phyloP scores from a whole-genome alignment of 164 flowering plant genomes.

The Stephania yunnanensis region DNA sequence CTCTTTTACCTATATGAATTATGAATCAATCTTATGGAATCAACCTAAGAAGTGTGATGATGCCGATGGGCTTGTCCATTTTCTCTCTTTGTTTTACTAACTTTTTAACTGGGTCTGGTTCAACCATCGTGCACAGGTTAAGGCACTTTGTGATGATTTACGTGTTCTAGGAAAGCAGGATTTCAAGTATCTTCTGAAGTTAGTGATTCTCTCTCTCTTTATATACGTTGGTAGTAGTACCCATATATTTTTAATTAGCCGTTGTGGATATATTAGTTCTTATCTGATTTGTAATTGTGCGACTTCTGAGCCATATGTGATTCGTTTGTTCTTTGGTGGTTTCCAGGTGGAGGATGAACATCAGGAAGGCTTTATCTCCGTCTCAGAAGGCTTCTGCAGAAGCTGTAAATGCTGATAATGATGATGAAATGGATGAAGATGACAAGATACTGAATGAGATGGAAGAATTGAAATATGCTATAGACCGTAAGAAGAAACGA shows the following conservation, averaged over 20 bases:
- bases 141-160: slow-evolving; percentile 76
- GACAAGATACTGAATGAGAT: slow-evolving; percentile 75
- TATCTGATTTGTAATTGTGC: neutral
- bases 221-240: no score
- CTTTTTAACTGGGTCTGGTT: neutral
- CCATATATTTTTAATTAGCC: neutral
- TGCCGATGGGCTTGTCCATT: neutral
- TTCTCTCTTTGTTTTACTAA: neutral
- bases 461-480: slow-evolving; percentile 79
- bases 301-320: slow-evolving; percentile 4
- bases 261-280: neutral
- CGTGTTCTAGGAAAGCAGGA: slow-evolving; percentile 88
- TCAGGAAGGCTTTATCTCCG: slow-evolving; percentile 73
- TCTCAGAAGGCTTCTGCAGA: slow-evolving; percentile 27
- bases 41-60: neutral
- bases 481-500: slow-evolving; percentile 79
- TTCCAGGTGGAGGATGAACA: slow-evolving; percentile 74
- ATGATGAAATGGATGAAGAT: slow-evolving; percentile 49
- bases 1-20: neutral
- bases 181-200: slow-evolving; percentile 89
- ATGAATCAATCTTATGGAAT: neutral
- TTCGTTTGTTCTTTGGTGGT: neutral
- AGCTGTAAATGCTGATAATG: slow-evolving; percentile 28
- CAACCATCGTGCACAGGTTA: slow-evolving; percentile 41
- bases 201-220: slow-evolving; percentile 21